phyloP scores from a whole-genome alignment of 225 moss, liverwort and hornwort genomes.

The Polytrichum formosum region DNA sequence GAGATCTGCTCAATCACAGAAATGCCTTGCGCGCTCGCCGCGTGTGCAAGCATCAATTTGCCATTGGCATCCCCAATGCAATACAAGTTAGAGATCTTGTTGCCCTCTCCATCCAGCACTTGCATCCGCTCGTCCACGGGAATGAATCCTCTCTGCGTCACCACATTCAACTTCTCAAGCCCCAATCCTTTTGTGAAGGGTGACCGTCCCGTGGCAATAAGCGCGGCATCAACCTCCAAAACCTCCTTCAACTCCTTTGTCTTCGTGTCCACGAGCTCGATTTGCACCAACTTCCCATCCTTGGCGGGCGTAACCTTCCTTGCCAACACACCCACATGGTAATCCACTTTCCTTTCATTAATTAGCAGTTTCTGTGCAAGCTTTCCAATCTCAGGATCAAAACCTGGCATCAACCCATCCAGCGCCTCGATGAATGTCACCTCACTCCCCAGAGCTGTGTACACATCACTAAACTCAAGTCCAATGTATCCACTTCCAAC shows the following conservation, averaged over 20 bases:
- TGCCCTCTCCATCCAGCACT: constrained; percentile 70
- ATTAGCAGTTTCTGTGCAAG: constrained; percentile 92
- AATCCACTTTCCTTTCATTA: constrained; percentile 96
- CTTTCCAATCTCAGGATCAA: constrained; percentile 99
- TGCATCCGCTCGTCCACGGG: constrained; percentile 96
- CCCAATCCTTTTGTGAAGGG: constrained; percentile 96
- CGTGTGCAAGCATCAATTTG: constrained; percentile 99
- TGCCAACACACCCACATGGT: constrained; percentile 94
- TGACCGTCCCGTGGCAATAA: constrained; percentile 94
- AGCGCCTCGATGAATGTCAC: constrained; percentile 97
- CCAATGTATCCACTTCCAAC: constrained; percentile 98
- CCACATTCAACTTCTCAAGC: constrained; percentile 87
- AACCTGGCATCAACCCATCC: constrained; percentile 97
- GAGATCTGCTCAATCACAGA: constrained; percentile 94
- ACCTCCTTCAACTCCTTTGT: constrained; percentile 79
- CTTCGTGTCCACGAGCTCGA: constrained; percentile 93
- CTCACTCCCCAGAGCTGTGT: constrained; percentile 96
- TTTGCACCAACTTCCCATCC: constrained; percentile 85
- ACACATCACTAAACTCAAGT: constrained; percentile 98
- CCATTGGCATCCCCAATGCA: constrained; percentile 99
- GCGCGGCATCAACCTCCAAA: constrained; percentile 97
- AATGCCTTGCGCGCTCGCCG: constrained; percentile 99
- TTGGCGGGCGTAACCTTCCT: constrained; percentile 97
- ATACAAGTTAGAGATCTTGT: constrained; percentile 75
- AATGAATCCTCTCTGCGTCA: constrained; percentile 87